Percentiles rank a stretch among this genome's conserved stretches.
phyloP scores from a whole-genome alignment of 345 rosid species.

The Lumnitzera racemosa region DNA sequence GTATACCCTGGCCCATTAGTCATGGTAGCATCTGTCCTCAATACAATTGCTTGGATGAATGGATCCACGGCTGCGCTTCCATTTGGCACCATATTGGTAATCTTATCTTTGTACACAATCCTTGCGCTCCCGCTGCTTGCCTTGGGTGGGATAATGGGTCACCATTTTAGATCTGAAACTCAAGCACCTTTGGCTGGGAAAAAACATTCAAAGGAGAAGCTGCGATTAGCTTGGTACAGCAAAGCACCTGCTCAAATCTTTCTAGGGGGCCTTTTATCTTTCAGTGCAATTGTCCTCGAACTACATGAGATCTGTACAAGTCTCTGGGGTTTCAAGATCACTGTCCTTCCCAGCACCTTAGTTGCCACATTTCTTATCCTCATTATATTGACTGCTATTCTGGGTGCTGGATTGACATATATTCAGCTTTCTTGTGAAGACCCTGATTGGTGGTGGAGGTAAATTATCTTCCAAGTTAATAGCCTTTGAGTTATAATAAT shows the following conservation, averaged over 20 bases:
- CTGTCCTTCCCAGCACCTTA: conserved; percentile 51
- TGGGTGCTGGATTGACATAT: conserved; percentile 65
- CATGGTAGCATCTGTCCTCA: conserved; percentile 38
- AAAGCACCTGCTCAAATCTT: conserved; percentile 60
- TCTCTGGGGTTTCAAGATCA: conserved; percentile 78
- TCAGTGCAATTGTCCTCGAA: conserved; percentile 62
- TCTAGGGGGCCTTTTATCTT: conserved; percentile 67
- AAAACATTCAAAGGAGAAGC: conserved; percentile 57
- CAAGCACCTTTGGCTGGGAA: conserved; percentile 50
- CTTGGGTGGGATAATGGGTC: conserved; percentile 63
- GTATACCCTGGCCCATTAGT: conserved; percentile 52
- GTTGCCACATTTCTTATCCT: conserved; percentile 49
- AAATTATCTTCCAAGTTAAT: conserved; percentile 15
- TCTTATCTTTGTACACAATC: conserved; percentile 40
- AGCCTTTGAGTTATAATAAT: too few species aligned
- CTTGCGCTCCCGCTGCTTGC: conserved; percentile 53
- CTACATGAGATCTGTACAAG: conserved; percentile 53
- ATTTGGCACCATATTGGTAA: conserved; percentile 57
- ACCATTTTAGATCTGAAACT: conserved; percentile 49
- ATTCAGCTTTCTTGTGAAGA: conserved; percentile 78
- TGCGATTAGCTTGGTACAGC: conserved; percentile 50
- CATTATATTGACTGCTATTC: conserved; percentile 41
- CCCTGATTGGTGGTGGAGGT: conserved; percentile 99
- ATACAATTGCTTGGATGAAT: conserved; percentile 55
- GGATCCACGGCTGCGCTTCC: conserved; percentile 80